These are phyloP conservation scores for Juglanconis juglandina DNA, from an alignment of 2,329 filamentous ascomycete species.

Conservation along the genomic window DNA sequence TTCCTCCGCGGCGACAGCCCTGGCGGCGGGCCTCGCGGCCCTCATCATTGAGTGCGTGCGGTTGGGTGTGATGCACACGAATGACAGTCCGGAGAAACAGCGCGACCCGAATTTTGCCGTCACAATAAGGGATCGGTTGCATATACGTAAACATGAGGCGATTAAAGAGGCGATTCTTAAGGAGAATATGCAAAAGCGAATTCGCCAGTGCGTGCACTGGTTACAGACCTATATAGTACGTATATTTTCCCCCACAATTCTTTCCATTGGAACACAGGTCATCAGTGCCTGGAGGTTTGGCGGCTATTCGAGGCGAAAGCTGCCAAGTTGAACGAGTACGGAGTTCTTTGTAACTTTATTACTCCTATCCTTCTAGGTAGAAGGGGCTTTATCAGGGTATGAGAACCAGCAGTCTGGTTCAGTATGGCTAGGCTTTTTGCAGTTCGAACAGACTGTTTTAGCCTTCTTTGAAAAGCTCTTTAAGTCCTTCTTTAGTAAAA, in stretches of 20 bases:
- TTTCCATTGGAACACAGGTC: not conserved
- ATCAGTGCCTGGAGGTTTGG: not conserved
- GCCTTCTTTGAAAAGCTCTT: too few species aligned
- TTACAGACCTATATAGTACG: too few species aligned
- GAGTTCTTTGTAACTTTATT: too few species aligned
- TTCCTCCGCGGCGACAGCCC: conserved; percentile 29
- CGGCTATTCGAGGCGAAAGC: not conserved
- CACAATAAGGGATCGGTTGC: not conserved
- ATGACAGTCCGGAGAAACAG: not conserved
- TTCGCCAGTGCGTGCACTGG: too few species aligned
- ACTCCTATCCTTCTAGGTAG: too few species aligned
- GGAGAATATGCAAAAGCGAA: too few species aligned
- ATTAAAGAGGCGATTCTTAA: not conserved
- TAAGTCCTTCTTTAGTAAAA: too few species aligned
- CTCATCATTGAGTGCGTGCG: conserved; percentile 28
- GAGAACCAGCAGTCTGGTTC: too few species aligned
- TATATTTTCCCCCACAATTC: too few species aligned
- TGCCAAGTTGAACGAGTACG: not conserved
- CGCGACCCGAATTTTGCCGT: not conserved
- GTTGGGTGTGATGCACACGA: not conserved
- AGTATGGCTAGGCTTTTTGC: too few species aligned
- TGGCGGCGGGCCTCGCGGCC: conserved; percentile 29
- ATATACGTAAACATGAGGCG: not conserved
- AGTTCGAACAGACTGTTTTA: too few species aligned
- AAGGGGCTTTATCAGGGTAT: too few species aligned